Conservation (phyloP, 1,284 basidiomycete species). For the Ustilago sp. region DNA sequence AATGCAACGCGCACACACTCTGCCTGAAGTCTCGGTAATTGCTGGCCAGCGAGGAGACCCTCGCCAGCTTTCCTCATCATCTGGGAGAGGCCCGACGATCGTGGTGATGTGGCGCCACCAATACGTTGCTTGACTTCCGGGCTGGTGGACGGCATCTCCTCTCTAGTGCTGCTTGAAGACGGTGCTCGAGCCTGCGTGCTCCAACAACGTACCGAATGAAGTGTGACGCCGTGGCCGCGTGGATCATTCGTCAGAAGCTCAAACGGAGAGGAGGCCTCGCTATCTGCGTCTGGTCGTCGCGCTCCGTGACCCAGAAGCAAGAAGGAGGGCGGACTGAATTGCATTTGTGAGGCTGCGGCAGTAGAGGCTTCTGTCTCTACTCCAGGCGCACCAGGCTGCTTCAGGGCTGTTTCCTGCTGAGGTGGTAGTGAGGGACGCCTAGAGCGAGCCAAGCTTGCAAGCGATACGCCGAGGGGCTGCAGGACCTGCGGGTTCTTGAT, state of each 20-base stretch:
- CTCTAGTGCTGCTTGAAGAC: conserved; percentile 1
- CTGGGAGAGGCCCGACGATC: conserved; percentile 41
- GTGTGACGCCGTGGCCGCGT: conserved; percentile 23
- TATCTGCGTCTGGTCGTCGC: background rate
- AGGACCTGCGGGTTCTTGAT: conserved; percentile 26
- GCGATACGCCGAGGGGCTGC: conserved; percentile 32
- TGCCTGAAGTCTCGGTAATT: conserved; percentile 24
- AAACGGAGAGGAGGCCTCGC: conserved; percentile 21
- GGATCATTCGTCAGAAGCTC: conserved; percentile 36
- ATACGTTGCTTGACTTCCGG: conserved; percentile 15
- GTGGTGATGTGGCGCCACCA: conserved; percentile 21
- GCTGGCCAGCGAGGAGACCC: conserved; percentile 25
- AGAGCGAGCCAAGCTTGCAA: conserved; percentile 36
- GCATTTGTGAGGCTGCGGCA: background rate
- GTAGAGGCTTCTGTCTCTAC: background rate
- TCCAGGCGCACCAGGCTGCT: background rate
- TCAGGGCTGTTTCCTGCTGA: conserved; percentile 9
- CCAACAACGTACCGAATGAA: conserved; percentile 36
- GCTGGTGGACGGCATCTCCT: conserved; percentile 11
- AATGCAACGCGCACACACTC: conserved; percentile 33
- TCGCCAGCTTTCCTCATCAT: conserved; percentile 49
- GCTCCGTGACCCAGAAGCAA: conserved; percentile 4
- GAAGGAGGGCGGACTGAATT: conserved; percentile 21
- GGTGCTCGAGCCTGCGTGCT: conserved; percentile 22
- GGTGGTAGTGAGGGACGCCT: conserved; percentile 13